Conservation (phyloP, 805 yeast species). For the Yarrowia divulgata region DNA sequence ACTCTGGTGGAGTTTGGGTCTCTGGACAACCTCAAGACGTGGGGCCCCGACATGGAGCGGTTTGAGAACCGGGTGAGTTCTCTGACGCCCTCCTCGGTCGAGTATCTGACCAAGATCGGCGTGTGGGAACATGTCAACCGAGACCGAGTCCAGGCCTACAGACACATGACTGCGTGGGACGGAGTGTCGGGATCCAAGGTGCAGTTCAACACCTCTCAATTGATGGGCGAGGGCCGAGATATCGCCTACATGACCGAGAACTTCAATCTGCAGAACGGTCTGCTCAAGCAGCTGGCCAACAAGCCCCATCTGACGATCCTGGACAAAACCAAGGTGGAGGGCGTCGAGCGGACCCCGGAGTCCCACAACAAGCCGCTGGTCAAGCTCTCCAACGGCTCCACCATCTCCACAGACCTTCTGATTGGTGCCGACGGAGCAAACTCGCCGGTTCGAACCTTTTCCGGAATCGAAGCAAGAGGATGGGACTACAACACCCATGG, state of each 20-base stretch:
- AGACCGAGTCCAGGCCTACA: conserved; percentile 80
- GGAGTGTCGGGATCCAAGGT: conserved; percentile 75
- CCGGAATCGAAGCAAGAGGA: conserved; percentile 85
- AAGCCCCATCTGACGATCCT: conserved; percentile 51
- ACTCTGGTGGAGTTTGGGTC: conserved; percentile 77
- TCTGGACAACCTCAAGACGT: conserved; percentile 59
- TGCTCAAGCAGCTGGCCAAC: conserved; percentile 59
- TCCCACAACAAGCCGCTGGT: conserved; percentile 73
- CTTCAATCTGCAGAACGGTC: conserved; percentile 78
- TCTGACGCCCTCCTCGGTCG: conserved; percentile 80
- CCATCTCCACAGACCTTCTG: conserved; percentile 71
- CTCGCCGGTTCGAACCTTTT: conserved; percentile 85
- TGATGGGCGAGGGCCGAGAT: conserved; percentile 46
- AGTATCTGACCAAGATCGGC: conserved; percentile 71
- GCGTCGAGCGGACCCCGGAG: conserved; percentile 48
- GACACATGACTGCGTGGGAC: conserved; percentile 85
- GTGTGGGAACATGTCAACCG: conserved; percentile 73
- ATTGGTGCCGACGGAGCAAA: conserved; percentile 97
- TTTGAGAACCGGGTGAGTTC: conserved; percentile 85
- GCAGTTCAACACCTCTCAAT: conserved; percentile 62
- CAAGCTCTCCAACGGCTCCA: conserved; percentile 67
- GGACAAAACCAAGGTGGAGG: conserved; percentile 59
- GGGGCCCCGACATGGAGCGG: conserved; percentile 55
- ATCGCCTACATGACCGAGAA: conserved; percentile 90
- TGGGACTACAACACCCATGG: conserved; percentile 92